Percentiles rank a stretch among this genome's conserved stretches.
phyloP scores from a whole-genome alignment of 768 basidiomycete species.

The Strobilomyces dryophilus region DNA sequence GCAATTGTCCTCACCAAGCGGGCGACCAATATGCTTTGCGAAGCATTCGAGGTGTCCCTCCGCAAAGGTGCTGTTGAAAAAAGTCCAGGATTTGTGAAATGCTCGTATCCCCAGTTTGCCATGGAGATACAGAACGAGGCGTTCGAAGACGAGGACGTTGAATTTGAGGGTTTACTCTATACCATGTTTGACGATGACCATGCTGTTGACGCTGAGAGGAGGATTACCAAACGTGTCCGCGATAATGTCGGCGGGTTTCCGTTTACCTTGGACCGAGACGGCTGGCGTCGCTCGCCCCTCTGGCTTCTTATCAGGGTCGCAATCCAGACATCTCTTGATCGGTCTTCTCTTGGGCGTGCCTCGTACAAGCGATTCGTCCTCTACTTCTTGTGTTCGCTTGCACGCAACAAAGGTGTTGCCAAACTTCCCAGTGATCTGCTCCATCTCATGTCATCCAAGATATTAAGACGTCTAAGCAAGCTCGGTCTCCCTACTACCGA shows the following conservation, averaged over 20 bases:
- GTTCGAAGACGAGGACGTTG: too few species aligned
- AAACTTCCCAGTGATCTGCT: conserved; percentile 21
- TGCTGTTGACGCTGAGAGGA: conserved; percentile 5
- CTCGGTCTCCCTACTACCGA: conserved; percentile 1
- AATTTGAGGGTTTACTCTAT: too few species aligned
- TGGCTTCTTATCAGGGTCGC: conserved; percentile 32
- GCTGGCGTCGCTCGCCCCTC: background rate
- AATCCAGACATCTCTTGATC: conserved; percentile 23
- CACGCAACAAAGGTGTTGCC: conserved; percentile 14
- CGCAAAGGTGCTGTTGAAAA: too few species aligned
- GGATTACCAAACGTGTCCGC: conserved; percentile 20
- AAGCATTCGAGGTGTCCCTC: too few species aligned
- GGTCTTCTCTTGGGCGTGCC: background rate
- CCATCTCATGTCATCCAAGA: conserved; percentile 20
- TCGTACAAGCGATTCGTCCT: conserved; percentile 46
- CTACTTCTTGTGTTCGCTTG: conserved; percentile 31
- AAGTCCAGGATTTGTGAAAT: too few species aligned
- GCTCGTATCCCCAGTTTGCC: too few species aligned
- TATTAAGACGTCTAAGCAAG: conserved; percentile 16
- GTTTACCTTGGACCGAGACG: too few species aligned
- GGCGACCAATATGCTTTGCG: too few species aligned
- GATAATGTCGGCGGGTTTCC: conserved; percentile 18
- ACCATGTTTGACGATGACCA: too few species aligned
- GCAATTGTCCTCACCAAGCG: too few species aligned
- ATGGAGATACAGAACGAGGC: too few species aligned